These are phyloP conservation scores for Gilbertella persicaria DNA, from an alignment of 371 early-diverging fungal species.

Conservation along the genomic window DNA sequence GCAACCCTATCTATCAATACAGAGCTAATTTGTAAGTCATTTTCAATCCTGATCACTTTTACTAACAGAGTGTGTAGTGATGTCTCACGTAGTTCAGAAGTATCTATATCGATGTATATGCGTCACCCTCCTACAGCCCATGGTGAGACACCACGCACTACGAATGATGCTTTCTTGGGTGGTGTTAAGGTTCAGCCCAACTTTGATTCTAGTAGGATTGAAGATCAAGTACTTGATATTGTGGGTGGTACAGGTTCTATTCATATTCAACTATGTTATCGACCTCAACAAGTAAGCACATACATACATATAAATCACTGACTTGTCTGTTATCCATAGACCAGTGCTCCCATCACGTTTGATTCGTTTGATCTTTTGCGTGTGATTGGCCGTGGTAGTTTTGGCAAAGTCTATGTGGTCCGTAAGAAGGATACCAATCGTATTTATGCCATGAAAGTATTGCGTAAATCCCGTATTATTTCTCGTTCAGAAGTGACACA, in stretches of 20 bases:
- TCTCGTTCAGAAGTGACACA: conserved; percentile 89
- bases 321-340: not conserved
- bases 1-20: conserved; percentile 83
- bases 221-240: conserved; percentile 27
- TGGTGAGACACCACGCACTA: conserved; percentile 40
- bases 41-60: not conserved
- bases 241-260: conserved; percentile 65
- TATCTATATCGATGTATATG: conserved; percentile 85
- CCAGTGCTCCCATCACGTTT: conserved; percentile 1
- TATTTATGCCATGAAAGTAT: conserved; percentile 86
- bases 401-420: conserved; percentile 67
- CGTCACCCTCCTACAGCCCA: conserved; percentile 57
- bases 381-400: conserved; percentile 69
- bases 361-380: conserved; percentile 22
- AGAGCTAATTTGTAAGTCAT: conserved; percentile 83
- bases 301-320: not conserved
- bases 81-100: conserved; percentile 84
- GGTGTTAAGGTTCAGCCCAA: conserved; percentile 67
- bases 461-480: conserved; percentile 90
- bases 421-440: conserved; percentile 41
- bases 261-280: conserved; percentile 72
- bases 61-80: conserved; percentile 60
- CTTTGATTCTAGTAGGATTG: conserved; percentile 56
- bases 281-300: conserved; percentile 64
- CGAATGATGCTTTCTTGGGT: conserved; percentile 70